These are phyloP conservation scores for Sphaceloma murrayae DNA, from an alignment of 2,329 filamentous ascomycete species.

Conservation along the genomic window DNA sequence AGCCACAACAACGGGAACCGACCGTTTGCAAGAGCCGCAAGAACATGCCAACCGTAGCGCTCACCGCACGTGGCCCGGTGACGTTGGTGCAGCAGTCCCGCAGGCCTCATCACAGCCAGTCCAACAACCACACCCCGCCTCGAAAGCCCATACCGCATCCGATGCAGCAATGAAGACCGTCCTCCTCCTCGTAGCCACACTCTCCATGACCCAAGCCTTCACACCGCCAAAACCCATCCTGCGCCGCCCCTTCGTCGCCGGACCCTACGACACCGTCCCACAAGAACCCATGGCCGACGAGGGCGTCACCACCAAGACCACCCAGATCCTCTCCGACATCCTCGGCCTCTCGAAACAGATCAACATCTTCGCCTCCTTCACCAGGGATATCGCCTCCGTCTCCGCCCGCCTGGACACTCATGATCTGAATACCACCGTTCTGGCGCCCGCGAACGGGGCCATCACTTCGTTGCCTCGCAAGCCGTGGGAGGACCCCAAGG, in stretches of 20 bases:
- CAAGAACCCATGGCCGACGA: constrained; percentile 2
- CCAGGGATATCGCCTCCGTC: constrained; percentile 63
- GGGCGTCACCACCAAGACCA: constrained; percentile 17
- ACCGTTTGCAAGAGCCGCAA: constrained; percentile 16
- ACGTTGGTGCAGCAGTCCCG: constrained; percentile 5
- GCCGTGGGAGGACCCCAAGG: constrained; percentile 70
- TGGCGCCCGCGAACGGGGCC: constrained; percentile 77
- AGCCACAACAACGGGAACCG: too few relatives aligned
- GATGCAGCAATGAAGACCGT: neutral
- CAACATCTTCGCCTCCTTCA: constrained; percentile 75
- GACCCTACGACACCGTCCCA: neutral
- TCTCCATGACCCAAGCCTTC: neutral
- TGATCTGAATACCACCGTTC: constrained; percentile 64
- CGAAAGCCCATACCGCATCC: neutral
- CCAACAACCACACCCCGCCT: neutral
- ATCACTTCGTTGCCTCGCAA: constrained; percentile 71
- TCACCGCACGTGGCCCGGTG: constrained; percentile 6
- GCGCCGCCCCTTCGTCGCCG: constrained; percentile 10
- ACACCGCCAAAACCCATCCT: constrained; percentile 6
- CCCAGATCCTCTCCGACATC: constrained; percentile 64
- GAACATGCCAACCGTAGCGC: constrained; percentile 3
- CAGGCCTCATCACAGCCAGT: neutral
- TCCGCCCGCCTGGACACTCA: constrained; percentile 58
- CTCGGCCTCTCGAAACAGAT: constrained; percentile 69
- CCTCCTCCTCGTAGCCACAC: neutral